A percentile compares a stretch with the other conserved stretches of the same genome.
These are phyloP conservation scores for Thermochaetoides thermophila DNA, from an alignment of 495 filamentous ascomycete species.

Conservation along the genomic window DNA sequence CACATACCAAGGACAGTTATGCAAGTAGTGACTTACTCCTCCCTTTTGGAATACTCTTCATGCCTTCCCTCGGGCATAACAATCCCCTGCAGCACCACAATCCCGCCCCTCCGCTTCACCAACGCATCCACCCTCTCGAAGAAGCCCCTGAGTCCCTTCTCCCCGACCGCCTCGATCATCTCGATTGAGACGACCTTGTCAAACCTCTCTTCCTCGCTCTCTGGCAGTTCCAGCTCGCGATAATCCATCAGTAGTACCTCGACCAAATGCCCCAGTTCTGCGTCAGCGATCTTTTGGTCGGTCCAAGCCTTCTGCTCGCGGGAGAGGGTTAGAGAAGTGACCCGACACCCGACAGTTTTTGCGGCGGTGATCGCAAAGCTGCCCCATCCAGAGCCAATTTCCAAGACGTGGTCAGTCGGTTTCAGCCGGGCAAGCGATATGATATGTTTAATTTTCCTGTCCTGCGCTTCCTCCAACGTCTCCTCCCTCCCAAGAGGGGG, in stretches of 20 bases:
- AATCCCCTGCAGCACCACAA: conserved; percentile 61
- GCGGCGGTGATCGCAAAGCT: conserved; percentile 51
- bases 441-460: conserved; percentile 46
- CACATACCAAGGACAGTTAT: too few species aligned
- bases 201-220: conserved; percentile 18
- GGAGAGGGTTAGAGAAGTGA: conserved; percentile 48
- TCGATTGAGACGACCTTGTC: conserved; percentile 60
- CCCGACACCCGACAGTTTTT: conserved; percentile 40
- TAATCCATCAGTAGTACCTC: conserved; percentile 49
- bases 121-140: conserved; percentile 43
- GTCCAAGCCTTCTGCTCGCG: conserved; percentile 46
- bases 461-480: conserved; percentile 47
- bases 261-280: conserved; percentile 37
- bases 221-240: conserved; percentile 29
- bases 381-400: conserved; percentile 60
- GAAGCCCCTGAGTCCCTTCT: conserved; percentile 46
- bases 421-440: conserved; percentile 46
- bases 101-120: conserved; percentile 46
- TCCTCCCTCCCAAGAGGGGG: conserved; percentile 24
- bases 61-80: conserved; percentile 52
- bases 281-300: conserved; percentile 39
- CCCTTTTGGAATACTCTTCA: conserved; percentile 27
- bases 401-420: conserved; percentile 46
- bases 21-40: conserved; percentile 35
- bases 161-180: conserved; percentile 62